phyloP scores from a whole-genome alignment of 768 basidiomycete species.

The Hydnomerulius pinastri region DNA sequence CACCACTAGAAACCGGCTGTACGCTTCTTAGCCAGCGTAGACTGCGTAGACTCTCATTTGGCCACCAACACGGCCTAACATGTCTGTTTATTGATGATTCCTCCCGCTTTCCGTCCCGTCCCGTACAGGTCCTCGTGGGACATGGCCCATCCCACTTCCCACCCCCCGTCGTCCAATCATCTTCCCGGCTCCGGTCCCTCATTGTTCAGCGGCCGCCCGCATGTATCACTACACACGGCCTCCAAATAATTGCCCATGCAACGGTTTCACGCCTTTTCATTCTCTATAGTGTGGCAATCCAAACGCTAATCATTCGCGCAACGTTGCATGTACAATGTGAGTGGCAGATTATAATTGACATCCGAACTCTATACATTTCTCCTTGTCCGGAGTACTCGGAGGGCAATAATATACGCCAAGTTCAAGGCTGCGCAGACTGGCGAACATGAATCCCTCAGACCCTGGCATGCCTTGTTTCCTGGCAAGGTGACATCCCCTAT shows the following conservation, averaged over 20 bases:
- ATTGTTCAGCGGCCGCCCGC: neutral
- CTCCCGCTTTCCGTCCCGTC: too few species aligned
- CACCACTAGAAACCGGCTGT: too few species aligned
- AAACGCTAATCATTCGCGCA: neutral
- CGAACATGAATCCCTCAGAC: too few species aligned
- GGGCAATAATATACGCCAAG: too few species aligned
- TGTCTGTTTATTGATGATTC: neutral
- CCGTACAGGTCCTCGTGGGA: neutral
- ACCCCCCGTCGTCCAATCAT: neutral
- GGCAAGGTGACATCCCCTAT: neutral
- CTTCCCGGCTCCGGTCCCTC: neutral
- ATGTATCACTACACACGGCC: neutral
- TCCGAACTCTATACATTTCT: too few species aligned
- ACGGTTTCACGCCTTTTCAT: too few species aligned
- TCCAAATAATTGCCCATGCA: too few species aligned
- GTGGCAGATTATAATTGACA: too few species aligned
- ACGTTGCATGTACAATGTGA: too few species aligned
- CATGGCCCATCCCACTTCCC: neutral
- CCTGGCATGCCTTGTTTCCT: neutral
- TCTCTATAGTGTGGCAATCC: neutral
- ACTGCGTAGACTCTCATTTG: neutral
- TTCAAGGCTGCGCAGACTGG: too few species aligned
- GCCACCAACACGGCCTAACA: too few species aligned
- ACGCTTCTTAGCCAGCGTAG: neutral
- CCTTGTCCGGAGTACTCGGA: too few species aligned